These are phyloP conservation scores for Erodium moschatum DNA, from an alignment of 441 rosid genomes.

Conservation along the genomic window DNA sequence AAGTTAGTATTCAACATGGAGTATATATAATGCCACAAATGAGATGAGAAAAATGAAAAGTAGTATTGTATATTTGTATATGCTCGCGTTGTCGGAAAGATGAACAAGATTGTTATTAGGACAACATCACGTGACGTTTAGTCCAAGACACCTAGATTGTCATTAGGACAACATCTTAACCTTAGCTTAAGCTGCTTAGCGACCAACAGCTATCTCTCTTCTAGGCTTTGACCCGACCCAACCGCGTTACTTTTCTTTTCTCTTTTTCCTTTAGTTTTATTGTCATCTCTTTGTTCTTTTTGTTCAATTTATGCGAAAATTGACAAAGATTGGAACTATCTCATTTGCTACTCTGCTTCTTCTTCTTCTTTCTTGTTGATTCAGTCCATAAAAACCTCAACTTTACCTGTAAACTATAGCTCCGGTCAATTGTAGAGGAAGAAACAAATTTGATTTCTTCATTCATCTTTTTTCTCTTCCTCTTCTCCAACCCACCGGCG, in stretches of 20 bases:
- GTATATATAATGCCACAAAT: too few relatives aligned
- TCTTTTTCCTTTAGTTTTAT: neutral
- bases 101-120: neutral
- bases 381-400: neutral
- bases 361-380: too few relatives aligned
- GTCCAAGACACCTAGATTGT: neutral
- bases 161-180: neutral
- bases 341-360: neutral
- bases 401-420: neutral
- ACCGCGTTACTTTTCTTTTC: neutral
- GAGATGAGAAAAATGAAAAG: neutral
- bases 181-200: neutral
- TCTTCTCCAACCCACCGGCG: slow-evolving; percentile 3
- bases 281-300: neutral
- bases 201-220: neutral
- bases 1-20: too few relatives aligned
- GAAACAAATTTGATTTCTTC: neutral
- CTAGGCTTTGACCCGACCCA: neutral
- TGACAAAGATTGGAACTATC: neutral
- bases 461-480: neutral
- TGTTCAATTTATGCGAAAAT: neutral
- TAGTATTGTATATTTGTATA: neutral
- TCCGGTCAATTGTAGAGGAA: neutral
- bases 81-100: neutral
- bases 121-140: slow-evolving; percentile 4